Evolutionary conservation across 2,329 filamentous ascomycete species (phyloP).

Genomic region (Trichoderma asperellum): DNA sequence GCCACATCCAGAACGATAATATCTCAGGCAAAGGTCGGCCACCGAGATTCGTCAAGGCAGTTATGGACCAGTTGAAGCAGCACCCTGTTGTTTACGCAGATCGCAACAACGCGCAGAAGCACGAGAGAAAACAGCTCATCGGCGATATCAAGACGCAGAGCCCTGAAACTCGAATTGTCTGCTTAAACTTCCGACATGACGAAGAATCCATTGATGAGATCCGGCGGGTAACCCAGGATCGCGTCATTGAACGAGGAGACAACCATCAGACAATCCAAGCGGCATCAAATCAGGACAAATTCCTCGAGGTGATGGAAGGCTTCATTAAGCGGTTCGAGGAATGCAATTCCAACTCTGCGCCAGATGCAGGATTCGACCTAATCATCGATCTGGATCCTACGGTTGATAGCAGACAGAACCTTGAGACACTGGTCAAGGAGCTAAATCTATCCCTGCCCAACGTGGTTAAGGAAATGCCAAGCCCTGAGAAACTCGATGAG

Average conservation of each 20-base stretch:
- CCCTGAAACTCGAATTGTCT: constrained; percentile 72
- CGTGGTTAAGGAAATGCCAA: constrained; percentile 72
- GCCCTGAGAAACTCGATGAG: constrained; percentile 72
- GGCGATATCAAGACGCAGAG: constrained; percentile 70
- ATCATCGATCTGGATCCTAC: constrained; percentile 84
- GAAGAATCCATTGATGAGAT: constrained; percentile 75
- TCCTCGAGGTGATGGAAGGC: constrained; percentile 90
- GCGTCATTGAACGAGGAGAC: constrained; percentile 84
- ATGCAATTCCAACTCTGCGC: constrained; percentile 65
- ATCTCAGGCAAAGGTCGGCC: constrained; percentile 80
- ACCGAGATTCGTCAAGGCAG: constrained; percentile 72
- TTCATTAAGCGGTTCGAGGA: constrained; percentile 87
- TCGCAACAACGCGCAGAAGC: constrained; percentile 88
- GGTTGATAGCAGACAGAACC: constrained; percentile 77
- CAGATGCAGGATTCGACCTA: constrained; percentile 81
- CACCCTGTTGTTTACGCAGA: constrained; percentile 83
- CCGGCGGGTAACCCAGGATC: constrained; percentile 71
- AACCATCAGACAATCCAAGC: constrained; percentile 98
- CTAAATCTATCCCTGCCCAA: constrained; percentile 79
- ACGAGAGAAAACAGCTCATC: constrained; percentile 87
- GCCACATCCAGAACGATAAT: constrained; percentile 95
- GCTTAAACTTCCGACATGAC: constrained; percentile 86
- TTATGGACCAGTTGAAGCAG: constrained; percentile 66
- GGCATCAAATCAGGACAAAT: constrained; percentile 71
- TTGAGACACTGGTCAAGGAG: constrained; percentile 75